Evolutionary conservation across 1,284 basidiomycete species (phyloP).

Genomic region (Cutaneotrichosporon mucoides): DNA sequence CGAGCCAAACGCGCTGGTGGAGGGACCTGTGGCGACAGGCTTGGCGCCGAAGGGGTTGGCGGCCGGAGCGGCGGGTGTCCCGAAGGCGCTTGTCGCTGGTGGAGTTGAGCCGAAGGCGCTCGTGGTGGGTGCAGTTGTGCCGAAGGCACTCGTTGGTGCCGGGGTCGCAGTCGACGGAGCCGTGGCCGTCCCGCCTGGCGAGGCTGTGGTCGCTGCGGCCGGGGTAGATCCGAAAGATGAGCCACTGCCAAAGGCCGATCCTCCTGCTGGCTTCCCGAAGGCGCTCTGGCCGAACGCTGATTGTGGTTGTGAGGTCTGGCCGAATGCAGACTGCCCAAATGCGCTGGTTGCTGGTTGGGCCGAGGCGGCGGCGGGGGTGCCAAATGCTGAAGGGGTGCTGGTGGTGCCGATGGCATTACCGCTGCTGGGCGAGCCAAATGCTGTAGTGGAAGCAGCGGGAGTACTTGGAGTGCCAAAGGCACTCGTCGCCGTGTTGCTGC

Average conservation of each 20-base stretch:
- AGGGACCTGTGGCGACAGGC: not conserved
- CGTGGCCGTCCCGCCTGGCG: too few species aligned
- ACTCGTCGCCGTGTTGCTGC: not conserved
- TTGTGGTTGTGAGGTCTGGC: not conserved
- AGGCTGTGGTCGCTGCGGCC: too few species aligned
- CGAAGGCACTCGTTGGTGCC: not conserved
- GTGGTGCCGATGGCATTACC: not conserved
- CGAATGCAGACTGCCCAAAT: not conserved
- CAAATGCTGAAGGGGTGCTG: not conserved
- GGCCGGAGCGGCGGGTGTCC: slow-evolving; percentile 11
- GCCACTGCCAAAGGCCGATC: slow-evolving; percentile 31
- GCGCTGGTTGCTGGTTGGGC: not conserved
- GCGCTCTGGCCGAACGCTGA: slow-evolving; percentile 5
- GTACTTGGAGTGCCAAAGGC: not conserved
- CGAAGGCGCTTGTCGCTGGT: slow-evolving; percentile 35
- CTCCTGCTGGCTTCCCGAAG: not conserved
- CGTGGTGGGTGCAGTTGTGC: not conserved
- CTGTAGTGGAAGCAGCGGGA: not conserved
- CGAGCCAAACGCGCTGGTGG: slow-evolving; percentile 5
- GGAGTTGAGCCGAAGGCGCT: slow-evolving; percentile 41
- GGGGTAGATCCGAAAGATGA: not conserved
- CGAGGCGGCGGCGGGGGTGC: not conserved
- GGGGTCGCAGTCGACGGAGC: not conserved
- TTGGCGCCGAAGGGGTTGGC: not conserved
- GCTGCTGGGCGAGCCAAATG: not conserved